Evolutionary conservation across 1,284 basidiomycete genomes (phyloP).

Genomic region (Caloboletus firmus): DNA sequence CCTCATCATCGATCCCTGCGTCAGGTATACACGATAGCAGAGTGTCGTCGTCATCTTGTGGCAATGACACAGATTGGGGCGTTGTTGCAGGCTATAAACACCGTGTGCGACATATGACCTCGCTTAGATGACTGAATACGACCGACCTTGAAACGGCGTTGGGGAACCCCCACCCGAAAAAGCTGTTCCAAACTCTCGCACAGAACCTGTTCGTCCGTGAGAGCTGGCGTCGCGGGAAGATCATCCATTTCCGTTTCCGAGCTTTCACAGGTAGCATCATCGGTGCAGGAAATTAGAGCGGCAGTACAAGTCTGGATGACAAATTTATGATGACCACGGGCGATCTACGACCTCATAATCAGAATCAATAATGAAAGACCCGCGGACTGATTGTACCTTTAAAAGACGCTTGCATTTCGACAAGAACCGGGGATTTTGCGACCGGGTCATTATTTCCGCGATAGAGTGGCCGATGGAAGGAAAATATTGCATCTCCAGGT

Average conservation of each 20-base stretch:
- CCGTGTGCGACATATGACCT: slow-evolving; percentile 1
- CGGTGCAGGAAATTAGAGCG: slow-evolving; percentile 20
- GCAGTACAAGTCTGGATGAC: slow-evolving; percentile 19
- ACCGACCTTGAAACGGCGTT: slow-evolving; percentile 53
- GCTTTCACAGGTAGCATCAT: slow-evolving; percentile 1
- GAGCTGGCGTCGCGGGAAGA: slow-evolving; percentile 19
- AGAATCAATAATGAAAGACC: slow-evolving; percentile 17
- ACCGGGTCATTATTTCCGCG: slow-evolving; percentile 51
- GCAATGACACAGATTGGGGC: slow-evolving; percentile 3
- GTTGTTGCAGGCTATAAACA: slow-evolving; percentile 17
- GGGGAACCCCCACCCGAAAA: slow-evolving; percentile 45
- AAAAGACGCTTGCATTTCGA: slow-evolving; percentile 44
- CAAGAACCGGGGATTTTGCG: slow-evolving; percentile 47
- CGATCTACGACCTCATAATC: slow-evolving; percentile 20
- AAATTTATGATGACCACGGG: slow-evolving; percentile 24
- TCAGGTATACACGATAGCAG: slow-evolving; percentile 18
- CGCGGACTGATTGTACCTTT: slow-evolving; percentile 43
- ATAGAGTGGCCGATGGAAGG: slow-evolving; percentile 53
- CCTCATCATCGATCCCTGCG: slow-evolving; percentile 4
- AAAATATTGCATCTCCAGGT: slow-evolving; percentile 51
- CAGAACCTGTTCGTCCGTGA: slow-evolving; percentile 41
- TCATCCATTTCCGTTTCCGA: slow-evolving; percentile 13
- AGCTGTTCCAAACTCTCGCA: slow-evolving; percentile 48
- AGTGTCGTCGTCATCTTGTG: slow-evolving; percentile 25
- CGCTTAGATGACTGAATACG: slow-evolving; percentile 4